Evolutionary conservation across 306 rosid genomes (phyloP).

Genomic region (Cicer yamashitae): DNA sequence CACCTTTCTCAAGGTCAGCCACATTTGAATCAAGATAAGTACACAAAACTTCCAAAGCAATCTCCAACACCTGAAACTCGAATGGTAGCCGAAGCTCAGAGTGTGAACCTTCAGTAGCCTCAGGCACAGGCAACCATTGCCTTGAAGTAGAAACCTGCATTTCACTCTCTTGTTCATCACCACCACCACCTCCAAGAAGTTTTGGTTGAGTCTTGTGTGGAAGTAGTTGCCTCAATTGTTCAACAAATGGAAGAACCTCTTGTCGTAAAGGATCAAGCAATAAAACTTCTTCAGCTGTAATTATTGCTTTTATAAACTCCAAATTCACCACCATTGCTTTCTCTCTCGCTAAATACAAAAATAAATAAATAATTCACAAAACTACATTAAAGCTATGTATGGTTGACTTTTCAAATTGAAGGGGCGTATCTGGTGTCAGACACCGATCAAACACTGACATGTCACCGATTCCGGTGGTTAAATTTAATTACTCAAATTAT

Average conservation of each 20-base stretch:
- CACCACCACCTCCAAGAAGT: constrained; percentile 49
- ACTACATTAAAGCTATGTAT: too few species aligned
- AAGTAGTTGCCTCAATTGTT: constrained; percentile 83
- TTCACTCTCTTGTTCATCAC: constrained; percentile 63
- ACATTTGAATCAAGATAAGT: constrained; percentile 76
- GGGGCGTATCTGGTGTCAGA: too few species aligned
- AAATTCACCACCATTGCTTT: constrained; percentile 99
- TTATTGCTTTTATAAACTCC: constrained; percentile 80
- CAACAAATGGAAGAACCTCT: constrained; percentile 94
- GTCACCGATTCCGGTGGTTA: too few species aligned
- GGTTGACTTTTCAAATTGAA: too few species aligned
- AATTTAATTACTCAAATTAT: too few species aligned
- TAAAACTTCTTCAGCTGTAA: constrained; percentile 91
- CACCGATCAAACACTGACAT: too few species aligned
- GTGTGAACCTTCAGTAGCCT: constrained; percentile 51
- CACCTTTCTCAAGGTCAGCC: constrained; percentile 87
- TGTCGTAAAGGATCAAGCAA: constrained; percentile 85
- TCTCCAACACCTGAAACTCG: constrained; percentile 96
- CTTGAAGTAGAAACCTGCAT: constrained; percentile 53
- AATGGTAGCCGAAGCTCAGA: constrained; percentile 76
- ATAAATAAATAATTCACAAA: neutral
- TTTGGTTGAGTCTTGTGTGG: constrained; percentile 59
- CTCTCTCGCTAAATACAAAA: constrained; percentile 63
- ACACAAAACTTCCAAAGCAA: constrained; percentile 92
- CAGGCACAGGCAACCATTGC: constrained; percentile 58